phyloP scores from a whole-genome alignment of 2,329 filamentous ascomycete species.

The Nigrograna mackinnonii region DNA sequence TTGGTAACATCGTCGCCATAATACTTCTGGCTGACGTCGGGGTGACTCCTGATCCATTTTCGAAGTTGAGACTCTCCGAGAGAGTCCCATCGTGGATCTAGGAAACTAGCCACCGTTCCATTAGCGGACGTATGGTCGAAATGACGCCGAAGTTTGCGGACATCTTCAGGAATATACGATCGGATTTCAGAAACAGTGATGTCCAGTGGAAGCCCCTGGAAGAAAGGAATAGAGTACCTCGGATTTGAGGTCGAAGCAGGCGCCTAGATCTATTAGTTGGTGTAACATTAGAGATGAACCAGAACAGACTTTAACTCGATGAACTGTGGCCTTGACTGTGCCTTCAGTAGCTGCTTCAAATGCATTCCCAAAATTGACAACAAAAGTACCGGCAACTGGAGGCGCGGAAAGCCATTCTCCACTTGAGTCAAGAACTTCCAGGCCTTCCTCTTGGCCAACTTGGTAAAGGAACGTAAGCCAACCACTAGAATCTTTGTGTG shows the following conservation, averaged over 20 bases:
- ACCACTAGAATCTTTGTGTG: slow-evolving; percentile 66
- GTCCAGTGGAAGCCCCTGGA: slow-evolving; percentile 36
- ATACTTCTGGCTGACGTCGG: slow-evolving; percentile 40
- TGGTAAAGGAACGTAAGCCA: slow-evolving; percentile 69
- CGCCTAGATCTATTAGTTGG: slow-evolving; percentile 42
- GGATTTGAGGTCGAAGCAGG: slow-evolving; percentile 14
- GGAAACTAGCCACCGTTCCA: slow-evolving; percentile 11
- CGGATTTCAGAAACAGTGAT: slow-evolving; percentile 23
- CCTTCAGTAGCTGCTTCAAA: slow-evolving; percentile 62
- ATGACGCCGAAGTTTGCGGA: slow-evolving; percentile 13
- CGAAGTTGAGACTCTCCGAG: slow-evolving; percentile 44
- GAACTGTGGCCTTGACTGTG: slow-evolving; percentile 57
- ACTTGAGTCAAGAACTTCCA: slow-evolving; percentile 55
- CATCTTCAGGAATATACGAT: slow-evolving; percentile 13
- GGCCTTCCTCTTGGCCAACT: slow-evolving; percentile 56
- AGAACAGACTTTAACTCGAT: slow-evolving; percentile 32
- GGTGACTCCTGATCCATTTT: slow-evolving; percentile 38
- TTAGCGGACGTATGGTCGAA: neutral
- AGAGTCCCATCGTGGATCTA: slow-evolving; percentile 20
- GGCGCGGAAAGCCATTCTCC: slow-evolving; percentile 57
- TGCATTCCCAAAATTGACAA: slow-evolving; percentile 63
- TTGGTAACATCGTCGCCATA: slow-evolving; percentile 28
- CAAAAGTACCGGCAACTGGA: slow-evolving; percentile 53
- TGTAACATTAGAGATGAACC: neutral
- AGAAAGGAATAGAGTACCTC: slow-evolving; percentile 42